Evolutionary conservation across 208 protist species (phyloP).

Genomic region (Trypanosoma conorhini): DNA sequence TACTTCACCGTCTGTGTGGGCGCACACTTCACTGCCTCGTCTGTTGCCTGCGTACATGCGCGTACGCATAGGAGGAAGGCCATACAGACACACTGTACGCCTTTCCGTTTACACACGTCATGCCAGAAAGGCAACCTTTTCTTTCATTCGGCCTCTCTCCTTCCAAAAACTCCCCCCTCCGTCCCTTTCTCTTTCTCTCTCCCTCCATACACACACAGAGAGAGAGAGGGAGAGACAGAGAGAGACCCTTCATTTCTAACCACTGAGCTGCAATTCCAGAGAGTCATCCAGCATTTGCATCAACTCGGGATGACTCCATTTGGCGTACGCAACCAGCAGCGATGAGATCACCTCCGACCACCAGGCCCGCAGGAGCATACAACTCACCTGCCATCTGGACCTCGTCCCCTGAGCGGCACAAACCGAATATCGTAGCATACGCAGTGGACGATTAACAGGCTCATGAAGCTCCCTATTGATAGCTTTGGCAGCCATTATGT

Average conservation of each 20-base stretch:
- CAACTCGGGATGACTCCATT: conserved; percentile 66
- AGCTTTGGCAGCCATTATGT: conserved; percentile 84
- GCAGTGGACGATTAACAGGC: conserved; percentile 68
- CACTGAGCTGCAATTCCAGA: conserved; percentile 44
- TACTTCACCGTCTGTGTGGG: neutral
- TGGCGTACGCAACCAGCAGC: conserved; percentile 50
- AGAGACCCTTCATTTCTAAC: conserved; percentile 22
- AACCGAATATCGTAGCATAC: conserved; percentile 82
- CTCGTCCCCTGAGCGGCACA: conserved; percentile 32
- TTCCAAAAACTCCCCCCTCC: neutral
- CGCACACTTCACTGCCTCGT: too few species aligned
- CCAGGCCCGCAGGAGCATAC: conserved; percentile 56
- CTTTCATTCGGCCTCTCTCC: neutral
- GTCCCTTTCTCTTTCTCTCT: conserved; percentile 1
- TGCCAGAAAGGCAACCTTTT: neutral
- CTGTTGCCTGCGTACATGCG: too few species aligned
- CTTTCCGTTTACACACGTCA: too few species aligned
- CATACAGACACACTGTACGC: too few species aligned
- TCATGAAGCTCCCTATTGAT: conserved; percentile 84
- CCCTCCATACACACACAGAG: conserved; percentile 1
- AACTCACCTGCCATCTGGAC: conserved; percentile 34
- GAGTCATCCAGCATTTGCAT: conserved; percentile 42
- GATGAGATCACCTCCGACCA: conserved; percentile 51
- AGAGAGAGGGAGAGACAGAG: too few species aligned
- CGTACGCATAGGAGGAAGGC: too few species aligned